phyloP scores from a whole-genome alignment of 257 asterid species.

The Plantago major region DNA sequence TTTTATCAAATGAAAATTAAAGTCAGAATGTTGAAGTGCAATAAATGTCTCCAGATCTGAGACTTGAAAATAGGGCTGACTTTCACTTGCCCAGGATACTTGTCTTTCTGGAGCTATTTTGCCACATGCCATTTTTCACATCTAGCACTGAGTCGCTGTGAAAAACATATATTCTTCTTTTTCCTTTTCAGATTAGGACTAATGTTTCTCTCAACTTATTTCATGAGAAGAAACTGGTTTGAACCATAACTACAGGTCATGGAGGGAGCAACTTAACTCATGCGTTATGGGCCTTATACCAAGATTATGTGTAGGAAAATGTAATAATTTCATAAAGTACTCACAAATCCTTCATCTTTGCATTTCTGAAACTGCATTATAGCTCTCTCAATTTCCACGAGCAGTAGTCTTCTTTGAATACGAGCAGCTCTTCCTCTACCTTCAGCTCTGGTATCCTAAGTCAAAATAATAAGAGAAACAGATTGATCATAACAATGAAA shows the following conservation, averaged over 20 bases:
- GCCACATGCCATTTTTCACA: too few relatives aligned
- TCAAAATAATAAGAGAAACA: constrained; percentile 22
- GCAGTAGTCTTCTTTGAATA: constrained; percentile 75
- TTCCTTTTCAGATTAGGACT: too few relatives aligned
- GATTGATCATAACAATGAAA: not conserved
- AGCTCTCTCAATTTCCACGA: constrained; percentile 83
- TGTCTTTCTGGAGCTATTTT: not conserved
- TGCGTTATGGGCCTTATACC: too few relatives aligned
- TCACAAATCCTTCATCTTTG: constrained; percentile 72
- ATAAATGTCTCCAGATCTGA: not conserved
- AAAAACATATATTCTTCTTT: too few relatives aligned
- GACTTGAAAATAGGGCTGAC: too few relatives aligned
- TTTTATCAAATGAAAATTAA: not conserved
- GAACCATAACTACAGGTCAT: too few relatives aligned
- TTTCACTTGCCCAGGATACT: not conserved
- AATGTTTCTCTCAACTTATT: too few relatives aligned
- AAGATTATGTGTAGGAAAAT: constrained; percentile 14
- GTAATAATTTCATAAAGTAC: constrained; percentile 7
- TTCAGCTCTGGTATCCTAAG: constrained; percentile 91
- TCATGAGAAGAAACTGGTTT: too few relatives aligned
- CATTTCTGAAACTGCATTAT: constrained; percentile 59
- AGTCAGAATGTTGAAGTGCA: not conserved
- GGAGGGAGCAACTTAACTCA: too few relatives aligned
- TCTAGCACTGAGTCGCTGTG: too few relatives aligned
- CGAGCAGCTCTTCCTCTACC: constrained; percentile 98